Evolutionary conservation across 2,329 filamentous ascomycete species (phyloP), one percentile per base, ranked within the genome.

Genomic region (Botrytis paeoniae): DNA sequence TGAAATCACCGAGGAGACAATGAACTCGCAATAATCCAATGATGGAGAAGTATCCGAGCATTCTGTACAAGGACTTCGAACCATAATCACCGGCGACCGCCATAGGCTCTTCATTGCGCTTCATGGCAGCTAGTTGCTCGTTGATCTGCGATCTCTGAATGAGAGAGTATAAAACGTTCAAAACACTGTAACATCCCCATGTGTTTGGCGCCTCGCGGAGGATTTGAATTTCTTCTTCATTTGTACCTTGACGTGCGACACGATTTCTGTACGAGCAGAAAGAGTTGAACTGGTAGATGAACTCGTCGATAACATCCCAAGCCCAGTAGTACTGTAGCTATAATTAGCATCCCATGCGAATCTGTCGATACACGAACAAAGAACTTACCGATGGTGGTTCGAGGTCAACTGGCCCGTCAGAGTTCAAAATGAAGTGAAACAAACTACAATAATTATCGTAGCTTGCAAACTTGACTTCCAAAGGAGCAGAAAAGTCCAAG

Each of bases 221-320:
- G 70, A 97, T 87, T 84, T 93, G 89, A 77, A 97, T 91, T 84
- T 99, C 96, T 85, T 98, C 96, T 82, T 94, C 93, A 83, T 95
- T 97, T 83, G 92, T 86, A 83, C 90, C 86, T 87, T 91, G 87
- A 74, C 94, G 90, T 76, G 96, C 96, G 78, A 97, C 91, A 78
- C 94, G 92, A 84, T 97, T 94, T 81, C 96, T 91, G 89, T 98
- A 98, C 76, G 94, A 94, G 83, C 94, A 98, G 88, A 99, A 99
- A 74, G 95, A 97, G 88, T 99, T 98, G 88, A 99, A 99, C 84
- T 99, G 96, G 87, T 99, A 99, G 85, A 99, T 98, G 87, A 99
- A 99, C 85, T 99, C 96, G 84, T 99, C 96, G 85, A 99, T 98
- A 78, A 98, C 95, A 83, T 99, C 96, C 96, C 96, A 99, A 60